phyloP scores from a whole-genome alignment of 2,329 filamentous ascomycete species.

The Hypoxylon sp. region DNA sequence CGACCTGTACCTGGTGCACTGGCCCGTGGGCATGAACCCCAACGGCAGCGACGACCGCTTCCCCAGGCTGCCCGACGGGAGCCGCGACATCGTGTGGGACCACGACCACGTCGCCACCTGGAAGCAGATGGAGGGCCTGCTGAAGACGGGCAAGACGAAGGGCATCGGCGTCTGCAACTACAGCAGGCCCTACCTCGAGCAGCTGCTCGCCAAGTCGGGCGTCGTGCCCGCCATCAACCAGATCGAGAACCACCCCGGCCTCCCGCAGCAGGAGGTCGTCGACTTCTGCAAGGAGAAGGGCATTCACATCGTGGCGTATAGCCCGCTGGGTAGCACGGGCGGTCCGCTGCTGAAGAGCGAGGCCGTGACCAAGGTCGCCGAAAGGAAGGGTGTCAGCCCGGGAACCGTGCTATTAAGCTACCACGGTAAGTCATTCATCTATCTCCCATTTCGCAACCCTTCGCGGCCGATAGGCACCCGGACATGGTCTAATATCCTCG shows the following conservation, averaged over 20 bases:
- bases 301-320: constrained; percentile 80
- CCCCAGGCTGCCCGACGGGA: constrained; percentile 79
- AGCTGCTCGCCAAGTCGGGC: constrained; percentile 63
- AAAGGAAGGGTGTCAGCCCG: constrained; percentile 72
- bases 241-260: constrained; percentile 79
- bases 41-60: constrained; percentile 79
- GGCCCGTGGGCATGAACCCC: constrained; percentile 85
- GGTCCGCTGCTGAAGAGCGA: constrained; percentile 74
- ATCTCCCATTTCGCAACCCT: neutral
- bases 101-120: constrained; percentile 82
- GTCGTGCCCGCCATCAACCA: constrained; percentile 77
- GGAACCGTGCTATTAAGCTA: constrained; percentile 77
- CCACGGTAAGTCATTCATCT: constrained; percentile 74
- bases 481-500: neutral
- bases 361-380: constrained; percentile 72
- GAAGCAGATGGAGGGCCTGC: constrained; percentile 78
- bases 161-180: constrained; percentile 71
- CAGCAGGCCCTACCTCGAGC: constrained; percentile 66
- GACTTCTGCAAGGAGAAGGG: constrained; percentile 75
- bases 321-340: constrained; percentile 73
- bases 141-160: constrained; percentile 68
- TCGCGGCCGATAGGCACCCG: neutral
- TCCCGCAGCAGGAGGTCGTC: constrained; percentile 79
- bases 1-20: constrained; percentile 86
- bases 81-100: constrained; percentile 76